Conservation (phyloP, 257 asterid species). For the Orobanche coerulescens region DNA sequence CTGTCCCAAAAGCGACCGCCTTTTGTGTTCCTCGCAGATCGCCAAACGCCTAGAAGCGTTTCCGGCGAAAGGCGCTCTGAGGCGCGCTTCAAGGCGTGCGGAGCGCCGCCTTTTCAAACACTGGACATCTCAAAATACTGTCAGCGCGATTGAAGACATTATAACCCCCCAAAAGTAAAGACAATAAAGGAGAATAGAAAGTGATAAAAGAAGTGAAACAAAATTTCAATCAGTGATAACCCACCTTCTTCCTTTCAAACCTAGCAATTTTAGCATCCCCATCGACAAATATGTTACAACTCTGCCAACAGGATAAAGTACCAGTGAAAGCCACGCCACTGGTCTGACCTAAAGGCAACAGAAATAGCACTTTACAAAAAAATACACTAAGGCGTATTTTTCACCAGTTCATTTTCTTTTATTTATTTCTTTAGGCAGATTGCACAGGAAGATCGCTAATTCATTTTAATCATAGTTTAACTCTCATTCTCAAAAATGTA, state of each 20-base stretch:
- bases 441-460: background rate
- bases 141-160: background rate
- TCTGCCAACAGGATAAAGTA: slow-evolving; percentile 94
- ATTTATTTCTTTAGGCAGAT: background rate
- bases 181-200: background rate
- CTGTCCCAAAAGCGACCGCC: too few relatives aligned
- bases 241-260: slow-evolving; percentile 92
- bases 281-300: slow-evolving; percentile 88
- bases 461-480: slow-evolving; percentile 9
- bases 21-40: too few relatives aligned
- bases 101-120: too few relatives aligned
- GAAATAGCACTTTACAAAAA: slow-evolving; percentile 27
- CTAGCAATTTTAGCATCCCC: slow-evolving; percentile 97
- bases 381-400: slow-evolving; percentile 5
- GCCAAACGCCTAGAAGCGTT: too few relatives aligned
- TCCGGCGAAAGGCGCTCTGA: too few relatives aligned
- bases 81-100: too few relatives aligned
- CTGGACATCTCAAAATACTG: background rate
- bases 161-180: background rate
- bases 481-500: slow-evolving; percentile 17
- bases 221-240: slow-evolving; percentile 8
- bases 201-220: background rate
- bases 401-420: background rate
- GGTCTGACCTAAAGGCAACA: slow-evolving; percentile 84
- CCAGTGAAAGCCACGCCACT: slow-evolving; percentile 96